Evolutionary conservation across 345 rosid species (phyloP).

Genomic region (Brassica nigra): DNA sequence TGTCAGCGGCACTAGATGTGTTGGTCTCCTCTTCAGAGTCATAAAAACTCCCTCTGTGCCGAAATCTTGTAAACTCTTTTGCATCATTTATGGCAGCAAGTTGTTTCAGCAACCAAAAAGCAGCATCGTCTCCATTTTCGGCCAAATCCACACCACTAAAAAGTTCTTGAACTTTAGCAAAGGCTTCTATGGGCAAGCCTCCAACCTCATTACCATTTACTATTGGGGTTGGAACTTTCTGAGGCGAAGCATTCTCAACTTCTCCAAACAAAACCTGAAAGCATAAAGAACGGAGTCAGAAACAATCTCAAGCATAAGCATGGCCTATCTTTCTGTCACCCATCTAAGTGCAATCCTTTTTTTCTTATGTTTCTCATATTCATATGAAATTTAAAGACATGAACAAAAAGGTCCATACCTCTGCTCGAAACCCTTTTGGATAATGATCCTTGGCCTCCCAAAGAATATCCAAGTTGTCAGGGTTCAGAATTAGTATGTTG

Average conservation of each 20-base stretch:
- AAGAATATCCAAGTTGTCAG: slow-evolving; percentile 95
- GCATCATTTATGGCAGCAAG: slow-evolving; percentile 82
- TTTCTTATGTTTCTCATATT: slow-evolving; percentile 14
- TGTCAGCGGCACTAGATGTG: slow-evolving; percentile 89
- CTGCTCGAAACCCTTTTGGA: slow-evolving; percentile 94
- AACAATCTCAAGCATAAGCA: not conserved
- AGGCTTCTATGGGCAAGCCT: slow-evolving; percentile 97
- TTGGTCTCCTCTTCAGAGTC: slow-evolving; percentile 95
- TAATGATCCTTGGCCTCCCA: slow-evolving; percentile 94
- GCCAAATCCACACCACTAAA: slow-evolving; percentile 88
- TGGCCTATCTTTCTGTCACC: slow-evolving; percentile 7
- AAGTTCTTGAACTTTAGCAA: slow-evolving; percentile 95
- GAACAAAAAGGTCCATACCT: slow-evolving; percentile 40
- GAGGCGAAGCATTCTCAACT: slow-evolving; percentile 66
- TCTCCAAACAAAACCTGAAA: slow-evolving; percentile 95
- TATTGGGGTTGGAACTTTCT: slow-evolving; percentile 62
- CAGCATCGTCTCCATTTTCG: slow-evolving; percentile 85
- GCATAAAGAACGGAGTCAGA: slow-evolving; percentile 32
- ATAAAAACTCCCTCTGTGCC: slow-evolving; percentile 64
- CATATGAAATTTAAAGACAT: not conserved
- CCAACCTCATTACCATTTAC: slow-evolving; percentile 93
- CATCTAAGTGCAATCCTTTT: not conserved
- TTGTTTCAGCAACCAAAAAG: slow-evolving; percentile 91
- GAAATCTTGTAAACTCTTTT: slow-evolving; percentile 77
- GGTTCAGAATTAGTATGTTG: slow-evolving; percentile 88